Conservation (phyloP, 176 grass and related monocot species). For the Chrysopogon serrulatus region DNA sequence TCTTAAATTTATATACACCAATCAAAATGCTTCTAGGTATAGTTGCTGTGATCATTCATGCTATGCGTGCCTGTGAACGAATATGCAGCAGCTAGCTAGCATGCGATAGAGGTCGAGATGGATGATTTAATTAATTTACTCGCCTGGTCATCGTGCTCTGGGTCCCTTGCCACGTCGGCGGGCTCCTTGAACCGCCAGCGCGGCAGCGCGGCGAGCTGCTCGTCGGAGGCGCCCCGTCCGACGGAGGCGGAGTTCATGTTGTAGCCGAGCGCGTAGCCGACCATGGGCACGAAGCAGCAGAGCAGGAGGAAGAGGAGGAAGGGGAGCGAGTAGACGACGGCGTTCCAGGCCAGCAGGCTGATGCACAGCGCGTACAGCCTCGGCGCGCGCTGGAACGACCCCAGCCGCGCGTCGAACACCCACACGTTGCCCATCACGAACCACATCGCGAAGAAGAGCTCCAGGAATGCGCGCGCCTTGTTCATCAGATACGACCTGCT, state of each 20-base stretch:
- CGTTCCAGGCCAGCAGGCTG: constrained; percentile 78
- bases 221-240: constrained; percentile 77
- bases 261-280: constrained; percentile 71
- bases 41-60: not conserved
- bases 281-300: constrained; percentile 82
- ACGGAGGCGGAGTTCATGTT: constrained; percentile 89
- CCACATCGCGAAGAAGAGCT: constrained; percentile 96
- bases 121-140: constrained; percentile 17
- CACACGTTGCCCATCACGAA: constrained; percentile 99
- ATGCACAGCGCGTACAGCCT: constrained; percentile 79
- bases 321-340: constrained; percentile 84
- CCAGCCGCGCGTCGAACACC: constrained; percentile 85
- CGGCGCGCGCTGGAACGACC: constrained; percentile 70
- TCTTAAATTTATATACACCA: not conserved
- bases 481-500: constrained; percentile 69
- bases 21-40: not conserved
- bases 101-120: not conserved
- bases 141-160: constrained; percentile 43
- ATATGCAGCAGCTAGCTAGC: not conserved
- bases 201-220: constrained; percentile 73
- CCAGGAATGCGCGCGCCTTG: constrained; percentile 79
- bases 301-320: constrained; percentile 98
- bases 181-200: constrained; percentile 72
- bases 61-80: not conserved
- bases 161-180: constrained; percentile 17